A percentile compares a stretch with the other conserved stretches of the same genome.
Conservation (phyloP, 179 eudicot species). For the Beta lomatogona region DNA sequence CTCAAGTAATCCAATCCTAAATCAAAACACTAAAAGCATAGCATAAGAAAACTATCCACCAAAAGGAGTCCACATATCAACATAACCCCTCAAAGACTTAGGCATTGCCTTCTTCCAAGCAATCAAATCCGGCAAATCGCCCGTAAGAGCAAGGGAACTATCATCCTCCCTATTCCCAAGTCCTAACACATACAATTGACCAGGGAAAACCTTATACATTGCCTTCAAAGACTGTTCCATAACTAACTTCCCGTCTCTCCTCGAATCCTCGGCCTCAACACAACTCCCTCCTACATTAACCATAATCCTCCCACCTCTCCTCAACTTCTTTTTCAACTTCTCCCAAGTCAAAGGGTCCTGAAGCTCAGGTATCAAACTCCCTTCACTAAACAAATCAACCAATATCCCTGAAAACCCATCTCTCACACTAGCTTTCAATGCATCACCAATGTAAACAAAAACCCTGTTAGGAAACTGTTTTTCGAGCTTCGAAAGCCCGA, state of each 20-base stretch:
- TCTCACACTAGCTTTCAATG: conserved; percentile 42
- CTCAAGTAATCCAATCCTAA: background rate
- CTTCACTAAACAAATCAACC: conserved; percentile 82
- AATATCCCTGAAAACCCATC: conserved; percentile 68
- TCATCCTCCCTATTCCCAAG: conserved; percentile 67
- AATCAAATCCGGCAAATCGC: conserved; percentile 50
- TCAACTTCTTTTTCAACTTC: conserved; percentile 56
- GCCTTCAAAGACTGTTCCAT: conserved; percentile 79
- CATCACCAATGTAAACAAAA: conserved; percentile 61
- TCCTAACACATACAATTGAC: conserved; percentile 51
- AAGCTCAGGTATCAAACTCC: conserved; percentile 72
- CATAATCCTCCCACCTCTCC: conserved; percentile 86
- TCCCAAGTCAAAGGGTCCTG: conserved; percentile 70
- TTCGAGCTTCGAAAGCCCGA: conserved; percentile 57
- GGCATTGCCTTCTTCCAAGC: conserved; percentile 68
- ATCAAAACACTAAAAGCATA: conserved; percentile 16
- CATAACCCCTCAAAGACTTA: conserved; percentile 59
- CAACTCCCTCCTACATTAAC: conserved; percentile 95
- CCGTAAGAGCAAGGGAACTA: conserved; percentile 76
- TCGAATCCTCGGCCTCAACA: conserved; percentile 79
- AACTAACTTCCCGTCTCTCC: conserved; percentile 61
- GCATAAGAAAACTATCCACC: conserved; percentile 21
- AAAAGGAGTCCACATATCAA: conserved; percentile 65
- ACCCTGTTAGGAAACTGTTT: conserved; percentile 43
- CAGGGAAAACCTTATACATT: conserved; percentile 56